Evolutionary conservation across 345 rosid genomes (phyloP).

Genomic region (Hypericum androsaemum): DNA sequence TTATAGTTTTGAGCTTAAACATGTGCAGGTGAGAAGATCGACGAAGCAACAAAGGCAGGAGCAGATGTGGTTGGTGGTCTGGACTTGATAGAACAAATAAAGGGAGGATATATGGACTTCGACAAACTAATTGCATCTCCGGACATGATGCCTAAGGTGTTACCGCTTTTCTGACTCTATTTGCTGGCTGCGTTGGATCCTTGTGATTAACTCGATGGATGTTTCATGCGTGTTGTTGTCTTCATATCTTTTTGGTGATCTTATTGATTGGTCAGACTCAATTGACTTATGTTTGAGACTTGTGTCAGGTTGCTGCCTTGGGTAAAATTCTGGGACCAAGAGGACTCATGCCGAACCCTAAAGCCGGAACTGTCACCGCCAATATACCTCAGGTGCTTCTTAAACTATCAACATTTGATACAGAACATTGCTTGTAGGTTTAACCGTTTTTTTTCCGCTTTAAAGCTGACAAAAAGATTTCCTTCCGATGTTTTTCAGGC

Average conservation of each 20-base stretch:
- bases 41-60: conserved; percentile 96
- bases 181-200: too few species aligned
- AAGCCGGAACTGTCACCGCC: conserved; percentile 89
- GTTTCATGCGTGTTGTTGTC: too few species aligned
- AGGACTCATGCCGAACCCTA: conserved; percentile 99
- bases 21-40: conserved; percentile 83
- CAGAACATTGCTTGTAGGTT: background rate
- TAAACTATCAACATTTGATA: background rate
- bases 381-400: conserved; percentile 71
- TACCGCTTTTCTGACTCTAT: conserved; percentile 1
- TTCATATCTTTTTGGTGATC: conserved; percentile 10
- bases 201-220: too few species aligned
- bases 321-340: conserved; percentile 98
- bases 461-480: background rate
- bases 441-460: background rate
- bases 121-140: conserved; percentile 98
- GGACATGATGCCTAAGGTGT: conserved; percentile 99
- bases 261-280: background rate
- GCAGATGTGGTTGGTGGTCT: conserved; percentile 97
- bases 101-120: conserved; percentile 92
- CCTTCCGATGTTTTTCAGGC: conserved; percentile 43
- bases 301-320: conserved; percentile 75
- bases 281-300: conserved; percentile 1
- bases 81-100: conserved; percentile 84
- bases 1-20: conserved; percentile 10